Evolutionary conservation across 2,329 filamentous ascomycete species (phyloP).

Genomic region (Emericellopsis atlantica): DNA sequence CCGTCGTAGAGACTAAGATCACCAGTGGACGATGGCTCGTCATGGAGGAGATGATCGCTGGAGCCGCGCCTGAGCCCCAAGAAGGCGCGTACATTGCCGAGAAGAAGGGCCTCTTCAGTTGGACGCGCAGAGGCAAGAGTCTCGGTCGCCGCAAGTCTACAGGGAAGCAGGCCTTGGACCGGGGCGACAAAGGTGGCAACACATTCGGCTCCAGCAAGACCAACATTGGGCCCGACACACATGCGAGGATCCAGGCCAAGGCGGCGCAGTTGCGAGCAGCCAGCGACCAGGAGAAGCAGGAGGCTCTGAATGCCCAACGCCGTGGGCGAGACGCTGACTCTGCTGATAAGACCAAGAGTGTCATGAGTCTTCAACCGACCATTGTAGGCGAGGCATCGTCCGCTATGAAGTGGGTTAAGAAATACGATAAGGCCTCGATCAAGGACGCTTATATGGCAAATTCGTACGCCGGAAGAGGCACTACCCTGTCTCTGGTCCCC

Average conservation of each 20-base stretch:
- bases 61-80: constrained; percentile 73
- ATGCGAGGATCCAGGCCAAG: constrained; percentile 84
- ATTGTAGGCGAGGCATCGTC: constrained; percentile 80
- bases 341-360: constrained; percentile 73
- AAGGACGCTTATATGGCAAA: constrained; percentile 78
- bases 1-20: constrained; percentile 81
- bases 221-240: constrained; percentile 80
- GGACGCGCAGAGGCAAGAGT: constrained; percentile 56
- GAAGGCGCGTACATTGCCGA: constrained; percentile 84
- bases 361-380: constrained; percentile 75
- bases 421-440: constrained; percentile 83
- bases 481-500: constrained; percentile 18
- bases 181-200: constrained; percentile 25
- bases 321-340: constrained; percentile 44
- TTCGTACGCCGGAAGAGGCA: constrained; percentile 56
- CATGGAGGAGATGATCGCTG: constrained; percentile 92
- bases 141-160: constrained; percentile 58
- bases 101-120: constrained; percentile 91
- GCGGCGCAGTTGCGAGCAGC: constrained; percentile 70
- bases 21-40: constrained; percentile 77
- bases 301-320: constrained; percentile 27
- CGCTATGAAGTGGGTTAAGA: constrained; percentile 93
- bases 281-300: constrained; percentile 45
- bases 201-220: constrained; percentile 53
- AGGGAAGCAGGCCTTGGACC: constrained; percentile 44